A percentile compares a stretch with the other conserved stretches of the same genome.
Conservation (phyloP, 495 filamentous ascomycete genomes). For the Barbatosphaeria neglecta region DNA sequence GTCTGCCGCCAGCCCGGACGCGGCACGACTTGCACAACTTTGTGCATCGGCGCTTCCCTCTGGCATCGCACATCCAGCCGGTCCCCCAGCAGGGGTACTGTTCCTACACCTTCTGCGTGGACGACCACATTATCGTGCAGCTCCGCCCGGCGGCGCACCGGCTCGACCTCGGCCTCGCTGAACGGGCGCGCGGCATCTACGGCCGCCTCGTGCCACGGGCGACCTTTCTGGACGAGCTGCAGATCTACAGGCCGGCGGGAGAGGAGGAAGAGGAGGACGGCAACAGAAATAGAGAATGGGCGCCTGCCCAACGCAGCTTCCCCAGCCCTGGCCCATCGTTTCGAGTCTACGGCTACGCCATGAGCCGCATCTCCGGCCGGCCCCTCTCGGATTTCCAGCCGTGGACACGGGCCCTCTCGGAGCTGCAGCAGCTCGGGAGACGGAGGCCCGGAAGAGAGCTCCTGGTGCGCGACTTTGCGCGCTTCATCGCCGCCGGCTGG, state of each 20-base stretch:
- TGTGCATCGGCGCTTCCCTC: background rate
- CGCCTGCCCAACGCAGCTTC: background rate
- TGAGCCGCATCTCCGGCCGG: constrained; percentile 28
- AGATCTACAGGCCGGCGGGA: background rate
- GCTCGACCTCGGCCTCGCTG: constrained; percentile 27
- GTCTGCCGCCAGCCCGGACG: background rate
- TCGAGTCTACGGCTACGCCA: constrained; percentile 25
- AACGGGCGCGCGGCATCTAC: constrained; percentile 27
- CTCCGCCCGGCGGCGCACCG: constrained; percentile 33
- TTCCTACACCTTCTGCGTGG: constrained; percentile 36
- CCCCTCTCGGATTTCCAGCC: constrained; percentile 21
- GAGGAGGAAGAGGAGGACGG: background rate
- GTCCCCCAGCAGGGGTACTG: constrained; percentile 38
- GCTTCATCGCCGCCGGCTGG: constrained; percentile 26
- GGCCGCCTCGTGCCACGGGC: constrained; percentile 25
- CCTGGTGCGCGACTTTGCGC: constrained; percentile 33
- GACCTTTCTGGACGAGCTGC: constrained; percentile 9
- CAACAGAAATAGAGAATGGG: background rate
- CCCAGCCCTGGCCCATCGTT: background rate
- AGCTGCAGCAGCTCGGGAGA: constrained; percentile 10
- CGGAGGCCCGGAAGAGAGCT: too few relatives aligned
- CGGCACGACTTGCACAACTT: constrained; percentile 1
- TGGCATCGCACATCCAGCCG: constrained; percentile 7
- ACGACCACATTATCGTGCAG: constrained; percentile 30
- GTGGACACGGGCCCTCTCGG: constrained; percentile 1